phyloP scores from a whole-genome alignment of 352 stramenopile genomes.

The Pilasporangium apinafurcum region DNA sequence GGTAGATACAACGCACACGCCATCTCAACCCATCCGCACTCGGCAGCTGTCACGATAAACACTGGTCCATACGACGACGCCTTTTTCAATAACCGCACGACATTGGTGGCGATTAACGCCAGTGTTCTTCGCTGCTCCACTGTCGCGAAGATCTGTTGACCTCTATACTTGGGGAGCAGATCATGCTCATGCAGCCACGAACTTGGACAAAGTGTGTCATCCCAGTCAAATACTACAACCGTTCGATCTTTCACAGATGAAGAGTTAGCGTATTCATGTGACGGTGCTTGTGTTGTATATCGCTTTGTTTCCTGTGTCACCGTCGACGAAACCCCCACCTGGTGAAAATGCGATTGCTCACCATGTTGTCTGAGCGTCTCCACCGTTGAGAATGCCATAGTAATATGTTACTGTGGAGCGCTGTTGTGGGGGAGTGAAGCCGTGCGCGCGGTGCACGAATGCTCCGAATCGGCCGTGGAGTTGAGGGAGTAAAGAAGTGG shows the following conservation, averaged over 20 bases:
- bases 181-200: constrained; percentile 80
- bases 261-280: not conserved
- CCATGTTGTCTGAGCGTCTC: constrained; percentile 32
- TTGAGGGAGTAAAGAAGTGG: not conserved
- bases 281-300: not conserved
- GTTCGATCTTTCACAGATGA: constrained; percentile 61
- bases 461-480: too few relatives aligned
- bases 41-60: constrained; percentile 81
- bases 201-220: constrained; percentile 85
- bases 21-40: constrained; percentile 82
- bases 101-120: constrained; percentile 48
- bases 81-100: constrained; percentile 61
- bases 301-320: not conserved
- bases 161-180: constrained; percentile 72
- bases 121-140: constrained; percentile 53
- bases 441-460: not conserved
- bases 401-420: not conserved
- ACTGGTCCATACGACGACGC: constrained; percentile 72
- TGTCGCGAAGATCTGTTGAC: constrained; percentile 57
- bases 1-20: constrained; percentile 75
- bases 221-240: constrained; percentile 85
- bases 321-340: not conserved
- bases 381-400: constrained; percentile 42
- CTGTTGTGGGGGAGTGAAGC: not conserved
- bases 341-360: constrained; percentile 7